Conservation (phyloP, 768 basidiomycete species). For the Coprinopsis cinerea region DNA sequence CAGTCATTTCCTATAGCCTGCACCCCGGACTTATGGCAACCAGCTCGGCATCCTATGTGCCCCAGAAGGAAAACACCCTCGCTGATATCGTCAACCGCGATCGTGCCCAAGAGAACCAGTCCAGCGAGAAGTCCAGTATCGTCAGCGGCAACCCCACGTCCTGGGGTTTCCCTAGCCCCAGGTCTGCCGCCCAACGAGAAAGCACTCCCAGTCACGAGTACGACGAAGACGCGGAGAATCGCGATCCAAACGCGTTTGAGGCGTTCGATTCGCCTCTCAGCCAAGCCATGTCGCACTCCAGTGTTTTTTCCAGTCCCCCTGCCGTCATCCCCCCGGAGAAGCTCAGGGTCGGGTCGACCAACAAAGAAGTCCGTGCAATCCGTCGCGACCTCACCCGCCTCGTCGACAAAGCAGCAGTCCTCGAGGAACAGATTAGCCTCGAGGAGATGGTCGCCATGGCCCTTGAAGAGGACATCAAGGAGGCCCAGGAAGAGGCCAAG, state of each 20-base stretch:
- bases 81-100: too few relatives aligned
- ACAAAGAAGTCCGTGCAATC: not conserved
- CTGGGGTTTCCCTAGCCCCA: not conserved
- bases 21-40: too few relatives aligned
- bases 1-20: too few relatives aligned
- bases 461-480: not conserved
- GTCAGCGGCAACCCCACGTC: too few relatives aligned
- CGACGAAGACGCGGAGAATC: not conserved
- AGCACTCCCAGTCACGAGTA: too few relatives aligned
- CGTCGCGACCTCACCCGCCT: not conserved
- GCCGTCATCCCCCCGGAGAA: not conserved
- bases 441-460: not conserved
- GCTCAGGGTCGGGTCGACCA: not conserved
- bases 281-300: not conserved
- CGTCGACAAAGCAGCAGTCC: not conserved
- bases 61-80: too few relatives aligned
- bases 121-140: too few relatives aligned
- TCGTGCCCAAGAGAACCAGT: too few relatives aligned
- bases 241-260: too few relatives aligned
- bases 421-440: not conserved
- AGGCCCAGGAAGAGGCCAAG: not conserved
- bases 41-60: too few relatives aligned
- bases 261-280: too few relatives aligned
- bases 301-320: not conserved
- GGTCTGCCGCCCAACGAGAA: not conserved